Evolutionary conservation across 2,329 filamentous ascomycete genomes (phyloP), one percentile per base, ranked within the genome.

Genomic region (Pyricularia sp.): DNA sequence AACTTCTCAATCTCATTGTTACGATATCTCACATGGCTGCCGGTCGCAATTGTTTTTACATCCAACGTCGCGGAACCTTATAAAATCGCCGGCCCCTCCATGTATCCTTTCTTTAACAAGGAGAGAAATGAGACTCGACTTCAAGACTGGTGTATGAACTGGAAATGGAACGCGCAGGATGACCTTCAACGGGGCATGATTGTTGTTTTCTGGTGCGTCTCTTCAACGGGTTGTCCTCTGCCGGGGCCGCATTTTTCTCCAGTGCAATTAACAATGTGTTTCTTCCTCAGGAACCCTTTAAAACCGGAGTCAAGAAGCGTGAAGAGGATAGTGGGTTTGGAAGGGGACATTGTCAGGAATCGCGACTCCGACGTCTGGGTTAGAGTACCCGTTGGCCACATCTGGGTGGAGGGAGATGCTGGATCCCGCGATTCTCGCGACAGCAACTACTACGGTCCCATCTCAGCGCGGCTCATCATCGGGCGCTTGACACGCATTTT

Each of bases 361-460:
- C 81, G 84, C 65, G 75, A 79, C 64, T 70, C 77, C 1, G 80
- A 75, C 9, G 78, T 89, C 60, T 81, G 82, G 67, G 84, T 99
- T 26, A 49, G 40, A 49, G 40, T 49, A n/a, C 93, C 93, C 5
- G 82, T 82, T 67, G 91, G 91, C 22, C 93, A 97, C 78, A 82
- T 97, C 31, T 99, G 94, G 94, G 86, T 99, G 0, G 93, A 97
- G 74, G 94, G 94, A 1, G 94, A 99, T 73, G 91, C 89, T 13
- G 83, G 84, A 70, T 83, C 84, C 70, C 81, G 83, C 63, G 84
- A 84, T 70, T 91, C 85, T 65, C 75, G 87, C 66, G 94, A 99
- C 77, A 96, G 92, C 75, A 96, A 96, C 76, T 86, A 86, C 13
- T 97, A 96, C 75, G 94, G 94, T 0, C 91, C 94, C 4, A 86